Conservation (phyloP, 257 asterid genomes). For the Scutellaria minor region DNA sequence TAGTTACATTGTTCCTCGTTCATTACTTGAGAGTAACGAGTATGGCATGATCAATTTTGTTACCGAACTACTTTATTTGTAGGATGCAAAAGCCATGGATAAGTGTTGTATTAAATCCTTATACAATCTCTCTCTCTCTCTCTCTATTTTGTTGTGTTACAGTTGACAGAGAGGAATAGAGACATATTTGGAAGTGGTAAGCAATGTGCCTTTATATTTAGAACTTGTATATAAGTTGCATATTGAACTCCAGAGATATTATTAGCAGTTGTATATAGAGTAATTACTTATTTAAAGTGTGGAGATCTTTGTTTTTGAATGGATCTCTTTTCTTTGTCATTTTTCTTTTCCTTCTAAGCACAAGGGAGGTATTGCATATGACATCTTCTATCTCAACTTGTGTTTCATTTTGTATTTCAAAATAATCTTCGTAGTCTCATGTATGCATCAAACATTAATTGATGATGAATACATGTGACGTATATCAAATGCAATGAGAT, state of each 20-base stretch:
- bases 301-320: neutral
- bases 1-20: too few relatives aligned
- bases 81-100: neutral
- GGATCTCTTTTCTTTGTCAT: too few relatives aligned
- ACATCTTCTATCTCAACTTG: too few relatives aligned
- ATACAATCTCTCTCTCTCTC: neutral
- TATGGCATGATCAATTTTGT: too few relatives aligned
- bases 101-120: neutral
- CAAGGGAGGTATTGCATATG: too few relatives aligned
- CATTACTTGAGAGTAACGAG: too few relatives aligned
- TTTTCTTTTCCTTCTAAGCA: too few relatives aligned
- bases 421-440: too few relatives aligned
- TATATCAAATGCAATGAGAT: too few relatives aligned
- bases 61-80: neutral
- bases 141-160: slow-evolving; percentile 18
- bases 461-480: too few relatives aligned
- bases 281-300: neutral
- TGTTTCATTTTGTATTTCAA: too few relatives aligned
- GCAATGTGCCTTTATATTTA: neutral
- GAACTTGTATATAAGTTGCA: slow-evolving; percentile 19
- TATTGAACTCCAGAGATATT: neutral
- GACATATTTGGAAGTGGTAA: slow-evolving; percentile 20
- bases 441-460: too few relatives aligned
- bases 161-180: neutral
- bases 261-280: slow-evolving; percentile 30